Conservation (phyloP, 73 alveolate species). For the Tetrahymena thermophila region DNA sequence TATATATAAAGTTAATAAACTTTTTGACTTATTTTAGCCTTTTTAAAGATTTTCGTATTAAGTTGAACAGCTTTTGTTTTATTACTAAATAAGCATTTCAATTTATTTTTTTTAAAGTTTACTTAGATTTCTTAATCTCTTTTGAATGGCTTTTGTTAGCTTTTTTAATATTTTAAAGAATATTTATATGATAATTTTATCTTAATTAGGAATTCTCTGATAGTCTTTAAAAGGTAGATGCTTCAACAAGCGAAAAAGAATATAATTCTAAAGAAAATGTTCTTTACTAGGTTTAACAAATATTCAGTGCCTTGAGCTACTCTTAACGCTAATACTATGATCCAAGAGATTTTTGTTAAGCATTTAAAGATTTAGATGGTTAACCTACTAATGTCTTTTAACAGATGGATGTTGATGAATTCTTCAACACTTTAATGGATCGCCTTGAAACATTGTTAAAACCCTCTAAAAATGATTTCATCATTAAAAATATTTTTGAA, state of each 20-base stretch:
- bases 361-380: conserved; percentile 67
- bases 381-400: conserved; percentile 70
- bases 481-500: conserved; percentile 74
- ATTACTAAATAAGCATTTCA: too few species aligned
- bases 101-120: too few species aligned
- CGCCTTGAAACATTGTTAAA: conserved; percentile 72
- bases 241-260: not conserved
- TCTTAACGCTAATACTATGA: conserved; percentile 84
- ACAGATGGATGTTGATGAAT: conserved; percentile 95
- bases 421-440: conserved; percentile 84
- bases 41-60: too few species aligned
- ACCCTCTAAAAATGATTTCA: conserved; percentile 49
- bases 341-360: conserved; percentile 78
- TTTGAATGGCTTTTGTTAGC: too few species aligned
- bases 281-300: conserved; percentile 75
- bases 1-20: too few species aligned
- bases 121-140: too few species aligned
- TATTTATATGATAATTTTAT: conserved; percentile 16
- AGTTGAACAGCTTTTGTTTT: too few species aligned
- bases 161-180: conserved; percentile 15
- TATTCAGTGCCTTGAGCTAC: conserved; percentile 80
- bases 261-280: conserved; percentile 46
- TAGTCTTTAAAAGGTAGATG: conserved; percentile 19
- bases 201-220: not conserved
- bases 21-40: too few species aligned